These are phyloP conservation scores for Ceratonia siliqua DNA, from an alignment of 306 rosid genomes.

Conservation along the genomic window DNA sequence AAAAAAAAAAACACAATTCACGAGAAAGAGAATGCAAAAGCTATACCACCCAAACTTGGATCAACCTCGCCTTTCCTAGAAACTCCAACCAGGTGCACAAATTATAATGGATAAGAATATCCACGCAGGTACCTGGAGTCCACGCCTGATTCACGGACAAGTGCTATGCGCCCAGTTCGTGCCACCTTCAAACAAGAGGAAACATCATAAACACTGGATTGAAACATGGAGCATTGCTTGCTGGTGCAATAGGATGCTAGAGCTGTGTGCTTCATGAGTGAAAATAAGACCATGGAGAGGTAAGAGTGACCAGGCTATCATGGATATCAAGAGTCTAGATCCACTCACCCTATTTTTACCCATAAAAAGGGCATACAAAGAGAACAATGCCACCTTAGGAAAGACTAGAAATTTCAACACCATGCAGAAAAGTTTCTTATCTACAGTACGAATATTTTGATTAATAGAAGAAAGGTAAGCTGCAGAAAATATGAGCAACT, in stretches of 20 bases:
- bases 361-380: not conserved
- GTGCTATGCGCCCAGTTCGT: slow-evolving; percentile 79
- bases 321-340: not conserved
- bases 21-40: slow-evolving; percentile 2
- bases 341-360: not conserved
- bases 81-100: slow-evolving; percentile 1
- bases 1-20: not conserved
- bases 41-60: not conserved
- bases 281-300: not conserved
- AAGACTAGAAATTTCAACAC: not conserved
- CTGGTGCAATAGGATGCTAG: not conserved
- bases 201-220: not conserved
- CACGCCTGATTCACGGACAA: slow-evolving; percentile 79
- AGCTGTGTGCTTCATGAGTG: not conserved
- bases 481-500: not conserved
- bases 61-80: not conserved
- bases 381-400: not conserved
- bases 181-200: slow-evolving; percentile 62
- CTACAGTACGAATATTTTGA: not conserved
- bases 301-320: not conserved
- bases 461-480: not conserved
- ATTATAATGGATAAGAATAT: slow-evolving; percentile 64
- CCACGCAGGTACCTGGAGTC: slow-evolving; percentile 81
- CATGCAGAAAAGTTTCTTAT: not conserved
- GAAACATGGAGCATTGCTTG: not conserved